Conservation (phyloP, 2,329 filamentous ascomycete genomes). For the Hyphodiscus sp. region DNA sequence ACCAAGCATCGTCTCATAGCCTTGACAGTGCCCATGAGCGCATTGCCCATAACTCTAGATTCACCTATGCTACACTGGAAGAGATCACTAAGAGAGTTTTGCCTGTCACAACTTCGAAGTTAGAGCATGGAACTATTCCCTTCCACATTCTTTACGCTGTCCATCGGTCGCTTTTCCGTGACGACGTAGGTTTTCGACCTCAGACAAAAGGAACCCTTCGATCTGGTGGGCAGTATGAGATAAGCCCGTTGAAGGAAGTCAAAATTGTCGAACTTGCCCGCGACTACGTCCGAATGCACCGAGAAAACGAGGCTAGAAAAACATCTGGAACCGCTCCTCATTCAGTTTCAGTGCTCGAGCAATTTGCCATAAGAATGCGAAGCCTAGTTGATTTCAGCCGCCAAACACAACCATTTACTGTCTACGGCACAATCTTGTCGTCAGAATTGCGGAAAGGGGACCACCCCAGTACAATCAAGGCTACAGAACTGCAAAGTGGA, state of each 20-base stretch:
- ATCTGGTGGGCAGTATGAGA: constrained; percentile 53
- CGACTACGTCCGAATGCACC: constrained; percentile 46
- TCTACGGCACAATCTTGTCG: constrained; percentile 43
- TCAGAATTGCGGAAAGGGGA: constrained; percentile 17
- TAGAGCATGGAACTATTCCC: constrained; percentile 34
- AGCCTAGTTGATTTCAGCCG: constrained; percentile 46
- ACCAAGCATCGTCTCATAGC: constrained; percentile 37
- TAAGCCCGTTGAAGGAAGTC: constrained; percentile 51
- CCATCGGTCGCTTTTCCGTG: constrained; percentile 54
- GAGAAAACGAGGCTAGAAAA: constrained; percentile 31
- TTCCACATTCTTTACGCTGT: constrained; percentile 59
- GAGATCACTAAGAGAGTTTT: constrained; percentile 39
- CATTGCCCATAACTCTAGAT: constrained; percentile 37
- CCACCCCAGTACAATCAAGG: background rate
- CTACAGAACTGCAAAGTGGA: constrained; percentile 5
- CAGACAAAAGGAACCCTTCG: constrained; percentile 40
- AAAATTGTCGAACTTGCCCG: constrained; percentile 44
- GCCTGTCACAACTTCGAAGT: constrained; percentile 15
- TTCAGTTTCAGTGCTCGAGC: constrained; percentile 6
- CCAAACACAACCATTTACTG: constrained; percentile 40
- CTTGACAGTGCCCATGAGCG: constrained; percentile 43
- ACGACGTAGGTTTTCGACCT: constrained; percentile 56
- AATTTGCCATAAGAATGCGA: constrained; percentile 45
- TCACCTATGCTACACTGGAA: constrained; percentile 36
- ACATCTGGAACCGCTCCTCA: background rate